Percentiles rank a stretch among this genome's conserved stretches.
Evolutionary conservation across 2,329 filamentous ascomycete species (phyloP).

Genomic region (Phyllosticta citriasiana): DNA sequence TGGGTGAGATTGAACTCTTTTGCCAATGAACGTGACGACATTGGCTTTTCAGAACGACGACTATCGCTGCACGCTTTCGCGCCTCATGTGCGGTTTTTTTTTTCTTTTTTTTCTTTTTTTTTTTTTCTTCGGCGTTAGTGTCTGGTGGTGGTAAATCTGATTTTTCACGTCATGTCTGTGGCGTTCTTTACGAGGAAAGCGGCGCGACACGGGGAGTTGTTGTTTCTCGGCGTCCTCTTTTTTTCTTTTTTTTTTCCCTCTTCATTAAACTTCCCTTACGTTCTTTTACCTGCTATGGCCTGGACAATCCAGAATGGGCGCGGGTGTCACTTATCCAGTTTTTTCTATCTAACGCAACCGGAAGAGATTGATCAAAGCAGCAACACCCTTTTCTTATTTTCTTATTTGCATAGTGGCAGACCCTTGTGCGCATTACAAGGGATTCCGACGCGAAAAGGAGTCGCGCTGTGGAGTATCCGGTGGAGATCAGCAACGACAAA

Average conservation of each 20-base stretch:
- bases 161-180: slow-evolving; percentile 1
- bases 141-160: background rate
- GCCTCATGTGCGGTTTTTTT: background rate
- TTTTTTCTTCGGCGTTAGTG: background rate
- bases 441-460: too few species aligned
- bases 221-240: background rate
- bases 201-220: background rate
- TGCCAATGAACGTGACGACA: slow-evolving; percentile 19
- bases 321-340: too few species aligned
- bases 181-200: background rate
- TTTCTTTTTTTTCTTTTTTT: background rate
- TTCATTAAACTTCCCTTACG: background rate
- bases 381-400: too few species aligned
- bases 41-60: background rate
- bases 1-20: slow-evolving; percentile 70
- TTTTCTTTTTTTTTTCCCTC: background rate
- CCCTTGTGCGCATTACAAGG: too few species aligned
- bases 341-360: too few species aligned
- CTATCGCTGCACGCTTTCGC: background rate
- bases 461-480: too few species aligned
- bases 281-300: background rate
- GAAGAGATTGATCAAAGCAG: too few species aligned
- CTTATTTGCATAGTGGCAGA: too few species aligned
- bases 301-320: too few species aligned
- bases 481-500: too few species aligned